phyloP scores from a whole-genome alignment of 768 basidiomycete species.

The Panellus pusillus region DNA sequence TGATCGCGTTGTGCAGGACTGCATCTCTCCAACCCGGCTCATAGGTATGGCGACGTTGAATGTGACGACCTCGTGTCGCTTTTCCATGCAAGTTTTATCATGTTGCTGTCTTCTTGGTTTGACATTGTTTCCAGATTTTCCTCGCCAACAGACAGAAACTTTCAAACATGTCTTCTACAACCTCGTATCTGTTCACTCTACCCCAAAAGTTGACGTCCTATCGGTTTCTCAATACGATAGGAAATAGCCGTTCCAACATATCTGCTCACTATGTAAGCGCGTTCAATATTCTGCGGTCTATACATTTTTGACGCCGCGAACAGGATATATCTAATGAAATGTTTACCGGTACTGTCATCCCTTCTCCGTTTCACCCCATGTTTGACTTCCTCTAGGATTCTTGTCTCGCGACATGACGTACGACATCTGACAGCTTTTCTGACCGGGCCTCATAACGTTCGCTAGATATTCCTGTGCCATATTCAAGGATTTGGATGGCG shows the following conservation, averaged over 20 bases:
- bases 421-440: background rate
- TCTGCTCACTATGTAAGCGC: slow-evolving; percentile 27
- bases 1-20: too few relatives aligned
- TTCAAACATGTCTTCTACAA: slow-evolving; percentile 46
- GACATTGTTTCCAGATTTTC: slow-evolving; percentile 50
- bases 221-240: slow-evolving; percentile 64
- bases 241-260: slow-evolving; percentile 66
- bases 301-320: slow-evolving; percentile 41
- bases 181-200: slow-evolving; percentile 54
- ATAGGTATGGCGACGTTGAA: slow-evolving; percentile 55
- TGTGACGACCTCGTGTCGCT: slow-evolving; percentile 63
- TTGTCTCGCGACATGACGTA: slow-evolving; percentile 72
- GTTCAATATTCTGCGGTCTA: background rate
- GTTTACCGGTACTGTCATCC: slow-evolving; percentile 51
- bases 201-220: slow-evolving; percentile 57
- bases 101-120: background rate
- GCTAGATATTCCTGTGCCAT: slow-evolving; percentile 60
- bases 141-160: slow-evolving; percentile 55
- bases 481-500: slow-evolving; percentile 62
- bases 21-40: too few relatives aligned
- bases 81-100: slow-evolving; percentile 49
- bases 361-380: background rate
- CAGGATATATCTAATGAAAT: slow-evolving; percentile 80
- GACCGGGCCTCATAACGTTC: background rate
- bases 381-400: slow-evolving; percentile 39